These are phyloP conservation scores for Phialophora expanda DNA, from an alignment of 2,329 filamentous ascomycete genomes.

Conservation along the genomic window DNA sequence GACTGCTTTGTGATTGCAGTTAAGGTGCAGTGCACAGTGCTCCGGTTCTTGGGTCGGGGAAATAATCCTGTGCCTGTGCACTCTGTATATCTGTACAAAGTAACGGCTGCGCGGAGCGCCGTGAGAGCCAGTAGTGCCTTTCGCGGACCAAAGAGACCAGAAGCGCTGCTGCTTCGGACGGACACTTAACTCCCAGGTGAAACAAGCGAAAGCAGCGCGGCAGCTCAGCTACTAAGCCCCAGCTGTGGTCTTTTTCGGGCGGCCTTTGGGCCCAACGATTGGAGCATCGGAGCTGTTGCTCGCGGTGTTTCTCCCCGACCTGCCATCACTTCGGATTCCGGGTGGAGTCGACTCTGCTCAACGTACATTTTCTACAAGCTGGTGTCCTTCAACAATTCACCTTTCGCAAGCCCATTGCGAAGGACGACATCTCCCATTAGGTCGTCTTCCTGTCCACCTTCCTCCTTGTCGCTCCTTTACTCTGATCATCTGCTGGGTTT, in stretches of 20 bases:
- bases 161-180: constrained; percentile 3
- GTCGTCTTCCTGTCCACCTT: constrained; percentile 19
- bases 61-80: constrained; percentile 20
- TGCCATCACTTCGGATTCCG: constrained; percentile 17
- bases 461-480: constrained; percentile 36
- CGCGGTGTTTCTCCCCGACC: constrained; percentile 15
- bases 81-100: constrained; percentile 12
- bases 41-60: constrained; percentile 9
- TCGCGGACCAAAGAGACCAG: constrained; percentile 2
- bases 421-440: constrained; percentile 22
- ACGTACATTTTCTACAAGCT: constrained; percentile 34
- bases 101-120: constrained; percentile 15
- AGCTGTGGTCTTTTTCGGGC: constrained; percentile 9
- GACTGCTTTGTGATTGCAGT: background rate
- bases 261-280: constrained; percentile 4
- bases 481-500: constrained; percentile 16
- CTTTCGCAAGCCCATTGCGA: constrained; percentile 14
- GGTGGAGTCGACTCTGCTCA: constrained; percentile 22
- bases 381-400: constrained; percentile 29
- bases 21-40: background rate
- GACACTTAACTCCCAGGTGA: background rate
- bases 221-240: background rate
- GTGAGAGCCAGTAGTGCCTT: background rate
- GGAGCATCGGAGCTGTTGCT: constrained; percentile 6
- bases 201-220: background rate